Conservation (phyloP, 345 rosid species). For the Salix dunnii region DNA sequence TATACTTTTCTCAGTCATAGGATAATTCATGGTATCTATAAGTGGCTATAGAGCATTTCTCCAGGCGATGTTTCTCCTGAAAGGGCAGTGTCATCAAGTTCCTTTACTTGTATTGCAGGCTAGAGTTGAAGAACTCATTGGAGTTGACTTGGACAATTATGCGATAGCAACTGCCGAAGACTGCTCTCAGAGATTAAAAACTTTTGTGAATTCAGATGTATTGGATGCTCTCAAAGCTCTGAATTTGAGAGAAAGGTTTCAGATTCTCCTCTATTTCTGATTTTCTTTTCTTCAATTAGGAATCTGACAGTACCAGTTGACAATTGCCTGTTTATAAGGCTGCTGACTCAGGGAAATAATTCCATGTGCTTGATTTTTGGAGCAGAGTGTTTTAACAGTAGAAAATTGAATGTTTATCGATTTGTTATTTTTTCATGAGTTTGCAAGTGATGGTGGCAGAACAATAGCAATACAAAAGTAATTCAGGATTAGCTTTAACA, state of each 20-base stretch:
- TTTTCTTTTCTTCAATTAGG: background rate
- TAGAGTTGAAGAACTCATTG: slow-evolving; percentile 35
- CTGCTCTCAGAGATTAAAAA: slow-evolving; percentile 31
- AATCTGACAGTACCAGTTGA: background rate
- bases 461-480: background rate
- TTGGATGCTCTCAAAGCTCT: slow-evolving; percentile 38
- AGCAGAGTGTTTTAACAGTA: background rate
- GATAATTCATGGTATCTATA: background rate
- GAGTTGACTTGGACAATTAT: slow-evolving; percentile 25
- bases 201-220: slow-evolving; percentile 29
- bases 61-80: background rate
- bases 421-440: background rate
- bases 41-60: background rate
- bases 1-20: background rate
- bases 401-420: background rate
- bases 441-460: background rate
- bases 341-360: background rate
- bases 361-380: background rate
- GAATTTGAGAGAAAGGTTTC: slow-evolving; percentile 33
- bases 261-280: background rate
- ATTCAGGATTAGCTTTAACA: background rate
- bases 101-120: slow-evolving; percentile 24
- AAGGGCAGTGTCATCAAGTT: background rate
- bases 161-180: slow-evolving; percentile 39
- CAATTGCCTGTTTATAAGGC: background rate